Base-by-base conservation (phyloP, 2,329 filamentous ascomycete species). In the Hortaea sp. region DNA sequence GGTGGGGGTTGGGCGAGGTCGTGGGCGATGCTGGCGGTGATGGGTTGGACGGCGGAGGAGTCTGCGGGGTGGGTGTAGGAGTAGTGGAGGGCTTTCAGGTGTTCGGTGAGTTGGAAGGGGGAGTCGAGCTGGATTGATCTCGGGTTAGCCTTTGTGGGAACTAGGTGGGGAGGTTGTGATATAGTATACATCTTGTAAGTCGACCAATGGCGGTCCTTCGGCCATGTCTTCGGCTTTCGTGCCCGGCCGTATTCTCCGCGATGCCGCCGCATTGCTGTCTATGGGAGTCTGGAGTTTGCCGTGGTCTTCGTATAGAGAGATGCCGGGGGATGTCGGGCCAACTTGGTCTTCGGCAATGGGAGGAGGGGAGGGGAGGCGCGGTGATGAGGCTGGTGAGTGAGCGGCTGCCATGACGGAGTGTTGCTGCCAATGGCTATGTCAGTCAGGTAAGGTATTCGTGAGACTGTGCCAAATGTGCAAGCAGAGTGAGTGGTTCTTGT, bases 51-150 rank as follows among this genome's bases (percentile, higher is more conserved):
- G 78, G 78, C 84, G 87, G 79, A n/a, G 41, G 78, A 70, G 41
- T 81, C 82, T 79, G 52, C 76, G 5, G 79, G 78, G 50, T 80
- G 78, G 1, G 87, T 94, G 63, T 85, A 82, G 63, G 84, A 75
- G 66, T 89, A 82, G 70, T 97, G 87, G 11, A 95, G 78, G 32
- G 92, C 87, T 66, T 94, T 90, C 45, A 98, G 82, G 63, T 98
- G 90, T 69, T 98, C 92, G 67, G 95, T 94, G 12, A 97, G 79
- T 66, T 95, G 92, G 65, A 97, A 98, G 39, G 92, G 86, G 20
- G 90, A 97, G 63, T 98, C 89, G 56, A 98, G 88, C 86, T 95
- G 65, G 7, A 11, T 35, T 39, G 10, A 10, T n/a, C 7, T 39
- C 37, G 20, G 13, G 20, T n/a, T 7, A 7, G 37, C 9, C 37